A percentile compares a stretch with the other conserved stretches of the same genome.
These are phyloP conservation scores for Pelargonium myrrhifolium DNA, from an alignment of 441 rosid genomes.

Conservation along the genomic window DNA sequence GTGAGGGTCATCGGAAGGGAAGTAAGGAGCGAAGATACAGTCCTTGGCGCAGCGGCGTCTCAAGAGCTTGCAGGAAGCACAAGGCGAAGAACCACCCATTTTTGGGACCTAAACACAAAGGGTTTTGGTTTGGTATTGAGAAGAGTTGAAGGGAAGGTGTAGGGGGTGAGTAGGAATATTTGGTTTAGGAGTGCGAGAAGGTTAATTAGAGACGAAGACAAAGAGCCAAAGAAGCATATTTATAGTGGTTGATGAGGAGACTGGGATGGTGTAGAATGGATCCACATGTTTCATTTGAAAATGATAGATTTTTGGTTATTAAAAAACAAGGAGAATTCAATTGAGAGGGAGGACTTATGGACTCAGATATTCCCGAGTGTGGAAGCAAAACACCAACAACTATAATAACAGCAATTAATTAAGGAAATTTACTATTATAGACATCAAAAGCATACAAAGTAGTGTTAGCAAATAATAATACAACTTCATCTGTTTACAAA, in stretches of 20 bases:
- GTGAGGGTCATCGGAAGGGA: conserved; percentile 84
- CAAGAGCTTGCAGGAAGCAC: conserved; percentile 86
- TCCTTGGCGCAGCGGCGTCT: conserved; percentile 82
- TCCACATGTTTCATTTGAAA: conserved; percentile 38
- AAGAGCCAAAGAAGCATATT: conserved; percentile 28
- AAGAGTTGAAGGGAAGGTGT: conserved; percentile 1
- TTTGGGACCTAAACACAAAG: not conserved
- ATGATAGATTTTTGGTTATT: conserved; percentile 12
- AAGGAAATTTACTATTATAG: not conserved
- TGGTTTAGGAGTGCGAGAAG: conserved; percentile 9
- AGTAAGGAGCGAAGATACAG: conserved; percentile 89
- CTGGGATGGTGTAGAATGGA: conserved; percentile 26
- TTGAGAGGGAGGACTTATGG: not conserved
- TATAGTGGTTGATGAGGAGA: conserved; percentile 34
- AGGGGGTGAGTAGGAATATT: not conserved
- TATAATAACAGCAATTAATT: not conserved
- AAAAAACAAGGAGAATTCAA: conserved; percentile 8
- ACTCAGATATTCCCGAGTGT: not conserved
- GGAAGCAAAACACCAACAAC: not conserved
- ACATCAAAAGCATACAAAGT: not conserved
- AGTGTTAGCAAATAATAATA: too few relatives aligned
- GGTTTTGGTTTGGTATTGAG: conserved; percentile 8
- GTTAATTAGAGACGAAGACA: conserved; percentile 30
- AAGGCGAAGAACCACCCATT: conserved; percentile 72
- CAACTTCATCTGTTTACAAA: too few relatives aligned